phyloP scores from a whole-genome alignment of 139 green algal species.

The Chlorella sp. region DNA sequence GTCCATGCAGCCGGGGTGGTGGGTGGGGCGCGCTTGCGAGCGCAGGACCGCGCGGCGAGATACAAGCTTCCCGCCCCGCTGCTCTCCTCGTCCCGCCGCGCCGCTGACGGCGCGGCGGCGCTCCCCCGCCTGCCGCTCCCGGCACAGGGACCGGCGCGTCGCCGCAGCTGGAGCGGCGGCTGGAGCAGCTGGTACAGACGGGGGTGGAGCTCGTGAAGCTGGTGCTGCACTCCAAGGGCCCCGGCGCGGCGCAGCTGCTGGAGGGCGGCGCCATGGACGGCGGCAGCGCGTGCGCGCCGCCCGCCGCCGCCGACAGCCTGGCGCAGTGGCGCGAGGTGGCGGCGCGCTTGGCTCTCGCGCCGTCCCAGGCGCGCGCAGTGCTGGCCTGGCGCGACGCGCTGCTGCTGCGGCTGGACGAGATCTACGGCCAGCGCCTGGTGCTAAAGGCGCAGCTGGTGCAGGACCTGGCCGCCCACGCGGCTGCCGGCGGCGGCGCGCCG shows the following conservation, averaged over 20 bases:
- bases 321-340: conserved; percentile 21
- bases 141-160: too few relatives aligned
- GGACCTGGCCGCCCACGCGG: conserved; percentile 16
- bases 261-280: background rate
- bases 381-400: conserved; percentile 22
- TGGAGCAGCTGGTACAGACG: conserved; percentile 12
- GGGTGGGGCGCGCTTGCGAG: too few relatives aligned
- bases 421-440: conserved; percentile 20
- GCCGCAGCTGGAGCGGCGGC: conserved; percentile 12
- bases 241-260: conserved; percentile 7
- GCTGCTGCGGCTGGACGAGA: conserved; percentile 19
- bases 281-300: background rate
- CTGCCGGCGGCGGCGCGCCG: background rate
- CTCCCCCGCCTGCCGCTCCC: too few relatives aligned
- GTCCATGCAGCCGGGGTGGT: too few relatives aligned
- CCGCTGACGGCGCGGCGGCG: too few relatives aligned
- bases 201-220: conserved; percentile 21
- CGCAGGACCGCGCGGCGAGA: too few relatives aligned
- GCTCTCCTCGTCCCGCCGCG: too few relatives aligned
- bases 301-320: conserved; percentile 4
- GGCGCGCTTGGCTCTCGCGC: background rate
- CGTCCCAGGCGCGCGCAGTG: background rate
- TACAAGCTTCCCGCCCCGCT: too few relatives aligned
- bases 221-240: conserved; percentile 17
- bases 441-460: conserved; percentile 17